phyloP scores from a whole-genome alignment of 345 rosid genomes.

The Microcos paniculata region DNA sequence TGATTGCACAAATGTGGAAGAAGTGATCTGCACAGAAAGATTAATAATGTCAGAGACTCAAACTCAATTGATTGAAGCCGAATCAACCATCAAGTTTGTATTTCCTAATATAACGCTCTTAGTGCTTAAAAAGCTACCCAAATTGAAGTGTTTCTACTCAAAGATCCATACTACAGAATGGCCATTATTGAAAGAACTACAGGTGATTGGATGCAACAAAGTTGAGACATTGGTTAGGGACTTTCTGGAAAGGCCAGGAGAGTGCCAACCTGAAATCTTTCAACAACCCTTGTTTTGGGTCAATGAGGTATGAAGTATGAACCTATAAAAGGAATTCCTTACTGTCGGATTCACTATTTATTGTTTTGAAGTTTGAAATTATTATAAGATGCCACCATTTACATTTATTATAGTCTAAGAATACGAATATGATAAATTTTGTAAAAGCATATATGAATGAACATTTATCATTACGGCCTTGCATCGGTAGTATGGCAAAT shows the following conservation, averaged over 20 bases:
- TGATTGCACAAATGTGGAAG: background rate
- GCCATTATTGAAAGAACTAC: background rate
- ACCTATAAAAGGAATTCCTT: background rate
- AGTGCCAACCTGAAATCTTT: background rate
- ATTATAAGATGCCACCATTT: no score
- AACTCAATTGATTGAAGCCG: no score
- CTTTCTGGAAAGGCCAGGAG: background rate
- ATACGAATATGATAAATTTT: no score
- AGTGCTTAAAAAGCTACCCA: background rate
- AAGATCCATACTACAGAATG: slow-evolving; percentile 12
- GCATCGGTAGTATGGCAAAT: background rate
- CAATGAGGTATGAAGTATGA: slow-evolving; percentile 23
- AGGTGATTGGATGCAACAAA: background rate
- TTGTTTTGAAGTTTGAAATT: background rate
- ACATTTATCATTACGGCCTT: no score
- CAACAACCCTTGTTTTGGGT: slow-evolving; percentile 11
- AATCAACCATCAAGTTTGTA: background rate
- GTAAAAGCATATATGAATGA: no score
- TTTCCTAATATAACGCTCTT: slow-evolving; percentile 3
- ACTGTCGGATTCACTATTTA: background rate
- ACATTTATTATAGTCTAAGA: no score
- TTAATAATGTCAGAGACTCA: no score
- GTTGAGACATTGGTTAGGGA: background rate
- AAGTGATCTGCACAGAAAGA: background rate
- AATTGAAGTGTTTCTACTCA: slow-evolving; percentile 1